Evolutionary conservation across 805 yeast genomes (phyloP).

Genomic region (Metschnikowia dekortorum): DNA sequence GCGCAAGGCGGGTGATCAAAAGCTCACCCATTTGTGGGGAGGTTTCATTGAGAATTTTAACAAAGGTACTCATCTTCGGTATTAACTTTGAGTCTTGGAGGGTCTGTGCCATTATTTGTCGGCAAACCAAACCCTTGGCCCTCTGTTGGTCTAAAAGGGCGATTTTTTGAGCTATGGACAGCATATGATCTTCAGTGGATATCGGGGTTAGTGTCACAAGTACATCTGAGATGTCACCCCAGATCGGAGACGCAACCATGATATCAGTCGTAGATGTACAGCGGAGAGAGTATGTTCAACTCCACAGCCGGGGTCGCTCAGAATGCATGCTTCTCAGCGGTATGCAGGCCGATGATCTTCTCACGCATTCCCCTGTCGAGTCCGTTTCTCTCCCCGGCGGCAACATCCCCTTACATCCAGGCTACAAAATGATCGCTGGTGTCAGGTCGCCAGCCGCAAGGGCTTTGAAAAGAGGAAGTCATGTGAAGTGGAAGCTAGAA

Average conservation of each 20-base stretch:
- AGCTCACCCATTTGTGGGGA: conserved; percentile 66
- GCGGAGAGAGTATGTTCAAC: neutral
- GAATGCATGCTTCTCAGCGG: neutral
- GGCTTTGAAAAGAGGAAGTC: neutral
- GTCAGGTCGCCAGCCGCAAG: neutral
- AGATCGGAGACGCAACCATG: neutral
- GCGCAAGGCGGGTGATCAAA: conserved; percentile 47
- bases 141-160: neutral
- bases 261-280: neutral
- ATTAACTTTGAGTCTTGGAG: conserved; percentile 36
- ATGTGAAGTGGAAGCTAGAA: conserved; percentile 20
- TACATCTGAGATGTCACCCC: neutral
- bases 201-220: neutral
- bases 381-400: neutral
- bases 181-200: neutral
- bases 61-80: conserved; percentile 52
- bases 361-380: neutral
- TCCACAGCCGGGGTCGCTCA: neutral
- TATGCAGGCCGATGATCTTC: conserved; percentile 1
- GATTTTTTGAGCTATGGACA: neutral
- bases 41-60: conserved; percentile 58
- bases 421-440: neutral
- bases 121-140: conserved; percentile 50
- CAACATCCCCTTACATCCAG: neutral
- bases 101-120: conserved; percentile 54